phyloP scores from a whole-genome alignment of 2,329 filamentous ascomycete genomes.

The Blastomyces emzantsi region DNA sequence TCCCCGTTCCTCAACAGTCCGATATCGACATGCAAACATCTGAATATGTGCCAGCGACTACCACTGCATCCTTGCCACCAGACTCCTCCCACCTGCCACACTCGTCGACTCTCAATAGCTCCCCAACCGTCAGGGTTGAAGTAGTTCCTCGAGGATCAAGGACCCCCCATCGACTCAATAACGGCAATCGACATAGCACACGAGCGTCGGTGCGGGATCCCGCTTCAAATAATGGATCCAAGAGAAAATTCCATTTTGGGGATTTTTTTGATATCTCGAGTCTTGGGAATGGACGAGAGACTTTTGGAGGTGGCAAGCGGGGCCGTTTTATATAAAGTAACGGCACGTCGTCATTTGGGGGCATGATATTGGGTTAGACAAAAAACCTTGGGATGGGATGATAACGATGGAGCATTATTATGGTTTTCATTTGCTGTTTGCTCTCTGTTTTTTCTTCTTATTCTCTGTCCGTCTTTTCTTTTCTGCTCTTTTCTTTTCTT shows the following conservation, averaged over 20 bases:
- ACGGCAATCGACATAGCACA: slow-evolving; percentile 28
- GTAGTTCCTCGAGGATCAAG: slow-evolving; percentile 36
- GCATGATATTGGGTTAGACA: neutral
- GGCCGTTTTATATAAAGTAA: slow-evolving; percentile 35
- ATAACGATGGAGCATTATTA: slow-evolving; percentile 2
- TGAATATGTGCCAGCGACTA: slow-evolving; percentile 20
- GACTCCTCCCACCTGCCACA: slow-evolving; percentile 24
- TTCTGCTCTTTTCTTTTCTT: neutral
- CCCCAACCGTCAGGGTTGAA: slow-evolving; percentile 35
- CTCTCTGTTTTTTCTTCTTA: slow-evolving; percentile 14
- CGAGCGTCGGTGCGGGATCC: slow-evolving; percentile 33
- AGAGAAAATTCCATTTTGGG: slow-evolving; percentile 39
- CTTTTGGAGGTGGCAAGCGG: slow-evolving; percentile 39
- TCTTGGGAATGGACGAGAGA: slow-evolving; percentile 36
- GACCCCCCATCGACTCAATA: slow-evolving; percentile 33
- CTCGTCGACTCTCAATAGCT: slow-evolving; percentile 16
- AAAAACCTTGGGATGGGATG: neutral
- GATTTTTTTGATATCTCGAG: slow-evolving; percentile 45
- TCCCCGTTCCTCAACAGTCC: slow-evolving; percentile 28
- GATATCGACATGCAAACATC: slow-evolving; percentile 39
- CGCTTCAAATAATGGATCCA: slow-evolving; percentile 36
- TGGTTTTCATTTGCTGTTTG: slow-evolving; percentile 16
- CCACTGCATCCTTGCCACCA: slow-evolving; percentile 18
- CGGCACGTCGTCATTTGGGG: neutral
- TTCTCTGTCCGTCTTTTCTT: neutral